phyloP scores from a whole-genome alignment of 2,329 filamentous ascomycete genomes.

The Fusarium newnesense region DNA sequence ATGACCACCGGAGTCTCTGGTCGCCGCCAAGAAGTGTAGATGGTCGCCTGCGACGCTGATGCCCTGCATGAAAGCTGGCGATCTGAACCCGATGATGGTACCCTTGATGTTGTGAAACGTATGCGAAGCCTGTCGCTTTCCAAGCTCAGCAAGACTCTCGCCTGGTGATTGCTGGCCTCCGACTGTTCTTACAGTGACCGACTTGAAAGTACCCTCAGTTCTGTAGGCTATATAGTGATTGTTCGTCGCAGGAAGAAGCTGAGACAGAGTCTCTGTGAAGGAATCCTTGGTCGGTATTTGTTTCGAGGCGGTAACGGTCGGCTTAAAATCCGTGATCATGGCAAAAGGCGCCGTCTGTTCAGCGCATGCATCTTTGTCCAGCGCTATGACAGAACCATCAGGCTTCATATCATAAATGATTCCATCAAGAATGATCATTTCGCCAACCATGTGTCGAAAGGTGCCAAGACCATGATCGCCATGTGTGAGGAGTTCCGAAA shows the following conservation, averaged over 20 bases:
- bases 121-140: conserved; percentile 26
- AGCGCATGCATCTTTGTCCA: not conserved
- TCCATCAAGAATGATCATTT: conserved; percentile 37
- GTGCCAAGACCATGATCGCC: conserved; percentile 36
- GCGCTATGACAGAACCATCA: conserved; percentile 13
- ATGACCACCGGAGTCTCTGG: conserved; percentile 18
- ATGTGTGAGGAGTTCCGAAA: conserved; percentile 17
- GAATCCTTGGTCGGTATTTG: conserved; percentile 1
- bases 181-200: conserved; percentile 15
- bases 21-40: conserved; percentile 12
- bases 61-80: conserved; percentile 26
- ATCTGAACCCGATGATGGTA: conserved; percentile 20
- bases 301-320: not conserved
- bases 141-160: conserved; percentile 27
- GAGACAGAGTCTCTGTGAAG: not conserved
- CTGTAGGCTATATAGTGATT: conserved; percentile 26
- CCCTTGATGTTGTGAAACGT: not conserved
- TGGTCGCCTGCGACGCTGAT: conserved; percentile 34
- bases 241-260: not conserved
- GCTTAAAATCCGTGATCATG: conserved; percentile 13
- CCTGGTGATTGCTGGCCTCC: conserved; percentile 16
- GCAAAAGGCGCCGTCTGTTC: conserved; percentile 21
- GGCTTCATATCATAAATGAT: conserved; percentile 28
- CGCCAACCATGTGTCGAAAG: conserved; percentile 34
- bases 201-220: conserved; percentile 12